Percentiles rank a stretch among this genome's conserved stretches.
These are phyloP conservation scores for Solanum megistacrolobum DNA, from an alignment of 257 asterid species.

Conservation along the genomic window DNA sequence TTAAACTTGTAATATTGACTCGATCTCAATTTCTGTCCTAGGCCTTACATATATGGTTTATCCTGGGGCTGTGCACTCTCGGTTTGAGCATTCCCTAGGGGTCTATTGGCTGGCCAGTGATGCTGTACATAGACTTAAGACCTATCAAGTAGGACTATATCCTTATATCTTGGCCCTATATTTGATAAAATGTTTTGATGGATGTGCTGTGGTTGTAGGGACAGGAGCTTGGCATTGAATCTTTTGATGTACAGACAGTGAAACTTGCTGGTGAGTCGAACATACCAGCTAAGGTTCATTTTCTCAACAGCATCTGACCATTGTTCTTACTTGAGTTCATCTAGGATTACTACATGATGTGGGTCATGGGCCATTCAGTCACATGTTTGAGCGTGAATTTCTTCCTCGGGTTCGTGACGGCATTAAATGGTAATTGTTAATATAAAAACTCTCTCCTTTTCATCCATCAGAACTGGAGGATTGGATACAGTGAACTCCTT, in stretches of 20 bases:
- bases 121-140: conserved; percentile 53
- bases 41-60: conserved; percentile 71
- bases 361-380: conserved; percentile 98
- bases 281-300: background rate
- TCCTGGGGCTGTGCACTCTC: conserved; percentile 96
- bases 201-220: conserved; percentile 45
- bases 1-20: conserved; percentile 5
- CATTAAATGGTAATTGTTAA: conserved; percentile 39
- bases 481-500: background rate
- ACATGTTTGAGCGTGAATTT: conserved; percentile 76
- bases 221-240: conserved; percentile 67
- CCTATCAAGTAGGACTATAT: conserved; percentile 49
- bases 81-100: conserved; percentile 94
- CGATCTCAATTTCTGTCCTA: conserved; percentile 11
- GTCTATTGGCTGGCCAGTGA: conserved; percentile 87
- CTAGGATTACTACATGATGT: conserved; percentile 88
- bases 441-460: background rate
- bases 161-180: conserved; percentile 5
- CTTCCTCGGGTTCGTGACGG: conserved; percentile 51
- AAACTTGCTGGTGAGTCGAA: conserved; percentile 62
- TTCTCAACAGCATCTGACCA: conserved; percentile 2
- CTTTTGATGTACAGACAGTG: conserved; percentile 58
- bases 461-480: background rate
- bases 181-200: conserved; percentile 7
- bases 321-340: conserved; percentile 12